Evolutionary conservation across 176 grass and related monocot species (phyloP).

Genomic region (Juncus inflexus): DNA sequence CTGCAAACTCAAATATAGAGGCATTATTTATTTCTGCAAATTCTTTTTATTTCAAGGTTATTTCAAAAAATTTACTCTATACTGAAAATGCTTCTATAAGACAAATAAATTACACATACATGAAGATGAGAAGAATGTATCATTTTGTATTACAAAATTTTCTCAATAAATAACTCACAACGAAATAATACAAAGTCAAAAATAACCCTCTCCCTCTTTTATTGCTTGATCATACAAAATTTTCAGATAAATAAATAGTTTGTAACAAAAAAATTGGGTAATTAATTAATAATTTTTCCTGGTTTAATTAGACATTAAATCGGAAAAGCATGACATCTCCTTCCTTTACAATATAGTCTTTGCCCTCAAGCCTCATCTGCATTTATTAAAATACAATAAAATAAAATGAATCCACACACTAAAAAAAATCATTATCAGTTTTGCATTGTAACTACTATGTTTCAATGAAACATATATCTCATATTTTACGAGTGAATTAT

Average conservation of each 20-base stretch:
- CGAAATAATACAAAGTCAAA: too few species aligned
- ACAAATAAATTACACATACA: too few species aligned
- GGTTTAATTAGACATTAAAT: conserved; percentile 70
- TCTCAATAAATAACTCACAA: too few species aligned
- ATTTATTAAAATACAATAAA: not conserved
- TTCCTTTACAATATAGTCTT: conserved; percentile 90
- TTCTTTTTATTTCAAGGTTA: too few species aligned
- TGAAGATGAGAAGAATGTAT: too few species aligned
- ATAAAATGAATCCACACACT: too few species aligned
- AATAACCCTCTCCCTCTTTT: not conserved
- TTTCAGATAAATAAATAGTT: conserved; percentile 13
- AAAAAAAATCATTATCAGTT: too few species aligned
- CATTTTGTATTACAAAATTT: too few species aligned
- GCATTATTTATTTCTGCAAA: too few species aligned
- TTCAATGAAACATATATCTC: not conserved
- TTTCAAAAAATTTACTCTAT: too few species aligned
- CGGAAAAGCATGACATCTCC: conserved; percentile 97
- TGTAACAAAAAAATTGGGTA: not conserved
- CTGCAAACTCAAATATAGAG: too few species aligned
- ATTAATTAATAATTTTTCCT: not conserved
- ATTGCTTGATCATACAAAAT: not conserved
- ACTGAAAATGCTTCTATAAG: too few species aligned
- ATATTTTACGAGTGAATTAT: not conserved
- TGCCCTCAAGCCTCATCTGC: conserved; percentile 88
- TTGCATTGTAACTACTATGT: not conserved